A percentile compares a stretch with the other conserved stretches of the same genome.
Conservation (phyloP, 2,329 filamentous ascomycete genomes). For the Penicillium sp. region DNA sequence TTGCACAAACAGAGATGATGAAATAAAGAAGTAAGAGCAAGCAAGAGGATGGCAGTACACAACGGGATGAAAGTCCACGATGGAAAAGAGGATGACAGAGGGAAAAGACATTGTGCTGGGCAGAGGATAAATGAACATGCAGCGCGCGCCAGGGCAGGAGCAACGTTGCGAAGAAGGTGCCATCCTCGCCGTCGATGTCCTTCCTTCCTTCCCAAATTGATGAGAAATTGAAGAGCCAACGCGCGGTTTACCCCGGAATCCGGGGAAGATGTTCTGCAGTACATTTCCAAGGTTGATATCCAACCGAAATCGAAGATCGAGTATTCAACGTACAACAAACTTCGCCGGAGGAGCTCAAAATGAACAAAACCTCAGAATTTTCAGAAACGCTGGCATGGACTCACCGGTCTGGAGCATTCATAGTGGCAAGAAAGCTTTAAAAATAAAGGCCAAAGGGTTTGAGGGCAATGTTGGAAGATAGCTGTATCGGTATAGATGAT, state of each 20-base stretch:
- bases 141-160: background rate
- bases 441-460: background rate
- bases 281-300: background rate
- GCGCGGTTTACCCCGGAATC: background rate
- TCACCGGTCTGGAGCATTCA: constrained; percentile 45
- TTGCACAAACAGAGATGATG: background rate
- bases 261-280: background rate
- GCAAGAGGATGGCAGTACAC: background rate
- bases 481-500: background rate
- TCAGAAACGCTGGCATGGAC: constrained; percentile 7
- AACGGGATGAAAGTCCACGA: background rate
- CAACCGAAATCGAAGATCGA: background rate
- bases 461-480: background rate
- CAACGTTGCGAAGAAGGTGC: background rate
- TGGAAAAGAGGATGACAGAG: background rate
- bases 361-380: background rate
- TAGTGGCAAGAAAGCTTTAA: constrained; percentile 23
- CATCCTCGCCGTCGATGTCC: background rate
- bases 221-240: background rate
- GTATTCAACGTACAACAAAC: background rate
- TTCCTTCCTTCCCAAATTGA: background rate
- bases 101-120: background rate
- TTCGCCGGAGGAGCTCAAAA: background rate
- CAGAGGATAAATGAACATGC: background rate
- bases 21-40: background rate